phyloP scores from a whole-genome alignment of 768 basidiomycete species.

The Suillus cothurnatus region DNA sequence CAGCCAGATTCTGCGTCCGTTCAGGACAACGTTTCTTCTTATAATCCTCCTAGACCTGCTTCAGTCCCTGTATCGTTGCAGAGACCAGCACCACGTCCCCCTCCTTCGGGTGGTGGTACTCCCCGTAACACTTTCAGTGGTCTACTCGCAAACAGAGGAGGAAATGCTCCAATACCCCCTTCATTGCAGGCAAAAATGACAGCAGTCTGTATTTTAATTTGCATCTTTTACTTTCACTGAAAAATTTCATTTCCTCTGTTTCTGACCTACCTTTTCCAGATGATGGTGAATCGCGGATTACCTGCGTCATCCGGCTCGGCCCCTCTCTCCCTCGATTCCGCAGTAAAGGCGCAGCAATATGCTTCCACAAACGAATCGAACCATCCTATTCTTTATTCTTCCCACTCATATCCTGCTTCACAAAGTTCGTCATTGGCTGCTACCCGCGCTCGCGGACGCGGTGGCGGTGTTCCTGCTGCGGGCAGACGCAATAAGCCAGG shows the following conservation, averaged over 20 bases:
- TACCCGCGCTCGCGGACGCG: slow-evolving; percentile 21
- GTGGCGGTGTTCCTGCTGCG: slow-evolving; percentile 40
- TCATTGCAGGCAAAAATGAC: slow-evolving; percentile 93
- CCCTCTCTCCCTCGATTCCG: slow-evolving; percentile 41
- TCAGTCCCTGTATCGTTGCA: slow-evolving; percentile 8
- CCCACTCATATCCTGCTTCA: slow-evolving; percentile 38
- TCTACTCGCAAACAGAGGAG: slow-evolving; percentile 46
- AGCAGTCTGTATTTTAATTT: slow-evolving; percentile 53
- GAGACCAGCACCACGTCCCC: slow-evolving; percentile 18
- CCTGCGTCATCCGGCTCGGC: slow-evolving; percentile 27
- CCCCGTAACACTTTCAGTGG: slow-evolving; percentile 36
- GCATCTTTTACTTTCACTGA: background rate
- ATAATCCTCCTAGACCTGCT: slow-evolving; percentile 8
- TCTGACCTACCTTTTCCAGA: slow-evolving; percentile 36
- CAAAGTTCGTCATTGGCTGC: slow-evolving; percentile 15
- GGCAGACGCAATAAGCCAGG: slow-evolving; percentile 50
- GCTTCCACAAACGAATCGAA: slow-evolving; percentile 31
- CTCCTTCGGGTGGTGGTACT: slow-evolving; percentile 17
- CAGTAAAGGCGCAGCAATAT: slow-evolving; percentile 42
- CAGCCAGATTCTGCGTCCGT: slow-evolving; percentile 19
- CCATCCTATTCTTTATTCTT: slow-evolving; percentile 35
- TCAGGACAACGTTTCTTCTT: slow-evolving; percentile 16
- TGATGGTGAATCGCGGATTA: slow-evolving; percentile 50
- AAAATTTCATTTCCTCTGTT: slow-evolving; percentile 16
- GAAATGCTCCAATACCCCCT: slow-evolving; percentile 79